Base-by-base conservation (phyloP, 2,329 filamentous ascomycete genomes). In the Aspergillus calidoustus region DNA sequence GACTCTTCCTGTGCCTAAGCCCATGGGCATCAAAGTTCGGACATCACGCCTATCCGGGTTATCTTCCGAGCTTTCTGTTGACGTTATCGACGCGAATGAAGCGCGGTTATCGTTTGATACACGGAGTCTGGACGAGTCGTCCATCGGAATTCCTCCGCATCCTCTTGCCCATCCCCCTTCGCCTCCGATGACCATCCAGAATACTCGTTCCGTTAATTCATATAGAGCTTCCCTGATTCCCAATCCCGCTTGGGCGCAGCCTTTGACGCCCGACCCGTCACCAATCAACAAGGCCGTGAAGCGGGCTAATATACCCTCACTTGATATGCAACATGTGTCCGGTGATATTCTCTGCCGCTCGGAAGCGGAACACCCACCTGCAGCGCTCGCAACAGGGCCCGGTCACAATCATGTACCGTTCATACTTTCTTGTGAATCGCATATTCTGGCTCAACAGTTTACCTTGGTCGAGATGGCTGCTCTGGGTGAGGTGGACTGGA, bases 401-500 rank as follows among this genome's bases (percentile, higher is more conserved):
- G 58, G 69, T 46, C 61, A 72, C 30, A 72, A 79, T 8, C 87
- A 89, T 71, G 75, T 88, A 23, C 86, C 87, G 0, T 89, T 89
- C 68, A 77, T 89, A 30, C 78, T 89, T n/a, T 84, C 85, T 0
- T 87, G 85, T 61, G 85, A 87, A 68, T 87, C 87, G 2, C 82
- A 86, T 61, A 71, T 83, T 4, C 79, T 89, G 56, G 86, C 87
- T 2, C 83, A 89, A 69, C 87, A 89, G 69, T 81, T 89, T 61
- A 89, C 86, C 1, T 77, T 89, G 62, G 82, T 89, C 48, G 87
- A 89, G 69, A 87, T 88, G 73, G 87, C 87, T 56, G 87, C 87
- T 1, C 74, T 89, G 28, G 86, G 86, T 62, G 87, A 89, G 67
- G 83, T 89, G 58, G 86, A 89, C 68, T 89, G 87, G 87, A 85